These are phyloP conservation scores for Tetrahymena malaccensis DNA, from an alignment of 73 alveolate species.

Conservation along the genomic window DNA sequence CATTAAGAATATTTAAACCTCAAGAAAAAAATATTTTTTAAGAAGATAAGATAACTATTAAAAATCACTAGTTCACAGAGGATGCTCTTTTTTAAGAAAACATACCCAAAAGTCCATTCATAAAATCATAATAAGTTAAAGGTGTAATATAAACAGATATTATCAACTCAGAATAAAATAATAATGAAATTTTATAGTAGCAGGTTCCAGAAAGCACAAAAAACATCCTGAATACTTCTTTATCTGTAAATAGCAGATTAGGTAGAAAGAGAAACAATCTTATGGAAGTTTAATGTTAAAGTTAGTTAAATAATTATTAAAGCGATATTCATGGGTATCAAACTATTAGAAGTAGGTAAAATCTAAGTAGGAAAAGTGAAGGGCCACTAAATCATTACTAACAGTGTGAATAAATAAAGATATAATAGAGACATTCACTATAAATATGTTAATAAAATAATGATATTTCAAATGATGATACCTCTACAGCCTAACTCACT, in stretches of 20 bases:
- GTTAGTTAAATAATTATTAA: background rate
- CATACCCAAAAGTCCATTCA: background rate
- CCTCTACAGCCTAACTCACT: background rate
- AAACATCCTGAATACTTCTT: background rate
- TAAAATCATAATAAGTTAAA: no score
- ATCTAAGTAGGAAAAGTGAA: background rate
- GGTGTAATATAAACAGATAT: background rate
- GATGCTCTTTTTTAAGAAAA: background rate
- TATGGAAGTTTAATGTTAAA: background rate
- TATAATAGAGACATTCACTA: background rate
- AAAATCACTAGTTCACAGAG: background rate
- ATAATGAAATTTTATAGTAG: no score
- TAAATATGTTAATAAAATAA: background rate
- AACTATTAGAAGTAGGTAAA: background rate
- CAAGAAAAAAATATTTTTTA: background rate
- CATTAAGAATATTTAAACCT: background rate
- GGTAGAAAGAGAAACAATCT: background rate
- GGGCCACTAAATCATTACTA: background rate
- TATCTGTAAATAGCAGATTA: background rate
- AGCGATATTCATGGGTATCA: background rate
- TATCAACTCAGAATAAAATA: background rate
- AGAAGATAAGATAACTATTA: background rate
- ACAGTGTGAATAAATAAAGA: background rate
- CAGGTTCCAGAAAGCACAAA: background rate
- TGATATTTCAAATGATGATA: background rate